Percentiles rank a stretch among this genome's conserved stretches.
These are phyloP conservation scores for Calocybe gangraenosa DNA, from an alignment of 768 basidiomycete species.

Conservation along the genomic window DNA sequence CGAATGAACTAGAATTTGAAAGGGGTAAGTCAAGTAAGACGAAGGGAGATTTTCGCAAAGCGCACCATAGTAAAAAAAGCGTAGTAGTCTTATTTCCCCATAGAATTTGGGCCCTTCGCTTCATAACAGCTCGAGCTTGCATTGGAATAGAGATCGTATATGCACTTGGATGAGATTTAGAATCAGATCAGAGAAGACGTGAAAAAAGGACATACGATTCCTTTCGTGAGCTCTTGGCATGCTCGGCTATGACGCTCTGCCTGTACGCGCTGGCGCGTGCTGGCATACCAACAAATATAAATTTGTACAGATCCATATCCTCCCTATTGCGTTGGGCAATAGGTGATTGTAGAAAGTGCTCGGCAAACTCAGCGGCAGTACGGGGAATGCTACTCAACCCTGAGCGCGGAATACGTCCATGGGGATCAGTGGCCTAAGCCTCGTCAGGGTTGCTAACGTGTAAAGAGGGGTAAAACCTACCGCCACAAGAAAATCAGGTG, in stretches of 20 bases:
- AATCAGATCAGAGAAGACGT: not conserved
- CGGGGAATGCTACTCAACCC: conserved; percentile 30
- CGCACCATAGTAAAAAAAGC: conserved; percentile 27
- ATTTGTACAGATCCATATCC: conserved; percentile 47
- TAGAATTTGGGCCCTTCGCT: conserved; percentile 34
- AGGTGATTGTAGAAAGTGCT: conserved; percentile 28
- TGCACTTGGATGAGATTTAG: conserved; percentile 21
- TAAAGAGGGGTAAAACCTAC: conserved; percentile 26
- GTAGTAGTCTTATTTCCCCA: conserved; percentile 26
- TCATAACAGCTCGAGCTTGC: conserved; percentile 35
- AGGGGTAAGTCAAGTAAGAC: not conserved
- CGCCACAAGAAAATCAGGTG: conserved; percentile 59
- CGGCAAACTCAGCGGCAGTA: conserved; percentile 43
- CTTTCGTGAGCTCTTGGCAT: conserved; percentile 39
- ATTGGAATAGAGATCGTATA: conserved; percentile 33
- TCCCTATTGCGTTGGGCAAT: conserved; percentile 31
- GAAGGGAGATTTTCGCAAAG: not conserved
- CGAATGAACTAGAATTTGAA: conserved; percentile 37
- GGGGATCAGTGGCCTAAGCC: conserved; percentile 49
- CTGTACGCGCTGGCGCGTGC: conserved; percentile 37
- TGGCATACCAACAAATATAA: conserved; percentile 38
- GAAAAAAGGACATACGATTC: conserved; percentile 19
- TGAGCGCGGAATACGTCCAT: conserved; percentile 41
- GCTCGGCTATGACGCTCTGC: conserved; percentile 45
- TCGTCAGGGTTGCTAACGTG: too few species aligned